Base-by-base conservation (phyloP, 768 basidiomycete species). In the Pulveroboletus ravenelii region DNA sequence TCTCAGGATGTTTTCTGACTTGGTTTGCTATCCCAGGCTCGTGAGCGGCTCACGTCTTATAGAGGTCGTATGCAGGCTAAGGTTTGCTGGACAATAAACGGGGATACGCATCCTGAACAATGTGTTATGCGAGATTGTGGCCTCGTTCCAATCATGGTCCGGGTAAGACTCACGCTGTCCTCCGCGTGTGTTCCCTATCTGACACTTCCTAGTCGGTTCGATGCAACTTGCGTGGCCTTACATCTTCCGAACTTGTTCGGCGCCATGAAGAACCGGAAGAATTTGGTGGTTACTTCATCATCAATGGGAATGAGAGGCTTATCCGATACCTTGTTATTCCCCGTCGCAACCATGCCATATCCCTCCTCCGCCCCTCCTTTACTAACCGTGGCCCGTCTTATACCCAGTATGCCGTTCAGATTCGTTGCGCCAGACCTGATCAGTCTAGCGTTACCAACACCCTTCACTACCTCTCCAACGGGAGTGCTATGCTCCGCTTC, bases 271-370 rank as follows among this genome's bases (percentile, higher is more conserved):
- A 99, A 62, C 85, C 96, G 1, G 93, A 96, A 72, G 96, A 98
- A 69, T 97, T 97, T 63, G 96, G 96, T 46, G 96, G 95, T 27
- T 98, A 99, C 72, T 99, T 99, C 65, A 81, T 99, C 64, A 84
- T 99, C 69, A 99, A 99, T 68, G 96, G 96, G 54, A 98, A 97
- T 71, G 96, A 99, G 72, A 92, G 93, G 72, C 82, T 99, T 55
- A 94, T 99, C 59, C 92, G 96, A 55, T 97, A 93, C 72, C 84
- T 98, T 65, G 93, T 98, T 62, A 79, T 99, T 35, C 95, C 94
- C 12, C 87, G 96, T 25, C 81, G 96, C 47, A 93, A 98, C 65
- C 93, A 98, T 72, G 93, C 91, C 62, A 90, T 94, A 57, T 86
- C 93, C 43, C 84, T 99, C 60, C 75, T 88, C 59, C 91, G 96